These are phyloP conservation scores for Porcisia deanei DNA, from an alignment of 208 protist species.

Conservation along the genomic window DNA sequence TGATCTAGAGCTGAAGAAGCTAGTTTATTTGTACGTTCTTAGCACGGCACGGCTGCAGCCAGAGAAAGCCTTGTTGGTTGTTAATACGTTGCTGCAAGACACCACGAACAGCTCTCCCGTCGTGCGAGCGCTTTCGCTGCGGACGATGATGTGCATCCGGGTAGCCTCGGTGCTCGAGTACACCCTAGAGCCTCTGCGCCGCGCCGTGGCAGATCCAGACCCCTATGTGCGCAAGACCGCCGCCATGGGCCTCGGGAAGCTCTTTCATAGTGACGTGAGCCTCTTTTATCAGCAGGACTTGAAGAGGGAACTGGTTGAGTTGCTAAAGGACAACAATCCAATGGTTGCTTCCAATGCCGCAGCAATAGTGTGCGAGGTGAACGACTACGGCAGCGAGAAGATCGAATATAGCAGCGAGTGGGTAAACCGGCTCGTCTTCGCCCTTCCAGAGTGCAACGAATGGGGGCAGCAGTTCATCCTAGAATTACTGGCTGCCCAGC, in stretches of 20 bases:
- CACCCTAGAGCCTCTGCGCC: conserved; percentile 96
- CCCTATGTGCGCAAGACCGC: conserved; percentile 99
- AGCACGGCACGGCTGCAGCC: conserved; percentile 99
- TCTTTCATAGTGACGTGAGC: conserved; percentile 98
- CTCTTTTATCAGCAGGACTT: conserved; percentile 95
- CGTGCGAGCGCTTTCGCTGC: conserved; percentile 98
- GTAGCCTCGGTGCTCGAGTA: conserved; percentile 98
- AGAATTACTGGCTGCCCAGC: conserved; percentile 93
- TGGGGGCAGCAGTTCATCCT: conserved; percentile 99
- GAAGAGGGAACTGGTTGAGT: conserved; percentile 77
- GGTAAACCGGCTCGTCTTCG: conserved; percentile 95
- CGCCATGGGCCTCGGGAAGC: conserved; percentile 98
- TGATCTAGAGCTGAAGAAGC: conserved; percentile 99
- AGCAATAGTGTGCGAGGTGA: conserved; percentile 95
- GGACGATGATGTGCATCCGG: conserved; percentile 99
- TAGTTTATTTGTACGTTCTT: conserved; percentile 99
- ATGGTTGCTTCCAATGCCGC: conserved; percentile 99
- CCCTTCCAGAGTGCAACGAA: conserved; percentile 97
- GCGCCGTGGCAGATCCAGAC: conserved; percentile 93
- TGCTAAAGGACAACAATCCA: conserved; percentile 97
- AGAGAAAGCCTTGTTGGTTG: conserved; percentile 98
- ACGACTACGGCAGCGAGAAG: conserved; percentile 51
- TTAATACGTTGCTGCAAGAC: conserved; percentile 99
- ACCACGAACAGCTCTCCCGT: conserved; percentile 94
- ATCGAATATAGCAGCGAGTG: conserved; percentile 71